Conservation (phyloP, 352 stramenopile genomes). For the Phytophthora pseudosyringae region DNA sequence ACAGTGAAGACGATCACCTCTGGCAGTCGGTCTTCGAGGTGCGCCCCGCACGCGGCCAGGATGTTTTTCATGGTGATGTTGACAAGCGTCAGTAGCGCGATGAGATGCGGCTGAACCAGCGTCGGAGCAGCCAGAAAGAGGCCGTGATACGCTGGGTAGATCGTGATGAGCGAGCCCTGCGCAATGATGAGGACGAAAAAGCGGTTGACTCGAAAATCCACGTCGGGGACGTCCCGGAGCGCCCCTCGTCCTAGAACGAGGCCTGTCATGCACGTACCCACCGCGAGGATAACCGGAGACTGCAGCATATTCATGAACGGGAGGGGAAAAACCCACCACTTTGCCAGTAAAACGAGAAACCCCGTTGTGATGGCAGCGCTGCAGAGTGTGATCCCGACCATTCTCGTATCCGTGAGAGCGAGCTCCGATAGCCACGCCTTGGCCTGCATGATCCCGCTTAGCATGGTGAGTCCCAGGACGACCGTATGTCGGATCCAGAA, state of each 20-base stretch:
- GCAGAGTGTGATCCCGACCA: constrained; percentile 11
- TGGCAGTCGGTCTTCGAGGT: constrained; percentile 37
- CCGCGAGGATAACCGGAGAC: constrained; percentile 13
- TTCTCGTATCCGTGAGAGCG: constrained; percentile 2
- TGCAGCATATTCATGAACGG: constrained; percentile 42
- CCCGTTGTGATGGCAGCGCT: constrained; percentile 12
- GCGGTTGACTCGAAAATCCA: constrained; percentile 27
- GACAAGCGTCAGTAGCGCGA: constrained; percentile 37
- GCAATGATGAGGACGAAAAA: constrained; percentile 36
- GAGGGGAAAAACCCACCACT: constrained; percentile 33
- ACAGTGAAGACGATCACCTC: constrained; percentile 48
- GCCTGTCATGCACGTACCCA: constrained; percentile 7
- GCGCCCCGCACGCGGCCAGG: constrained; percentile 29
- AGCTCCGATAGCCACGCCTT: constrained; percentile 41
- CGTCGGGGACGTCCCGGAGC: constrained; percentile 21
- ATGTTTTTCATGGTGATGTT: constrained; percentile 43
- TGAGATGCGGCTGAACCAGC: constrained; percentile 19
- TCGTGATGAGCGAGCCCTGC: constrained; percentile 28
- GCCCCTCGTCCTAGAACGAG: constrained; percentile 16
- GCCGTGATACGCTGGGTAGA: constrained; percentile 40
- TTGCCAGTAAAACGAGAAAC: constrained; percentile 12
- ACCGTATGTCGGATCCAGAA: constrained; percentile 40
- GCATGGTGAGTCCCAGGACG: constrained; percentile 9
- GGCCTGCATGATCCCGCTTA: constrained; percentile 24
- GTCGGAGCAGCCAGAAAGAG: constrained; percentile 23